Conservation (phyloP, 1,139 yeast species). For the Pichia sp. region DNA sequence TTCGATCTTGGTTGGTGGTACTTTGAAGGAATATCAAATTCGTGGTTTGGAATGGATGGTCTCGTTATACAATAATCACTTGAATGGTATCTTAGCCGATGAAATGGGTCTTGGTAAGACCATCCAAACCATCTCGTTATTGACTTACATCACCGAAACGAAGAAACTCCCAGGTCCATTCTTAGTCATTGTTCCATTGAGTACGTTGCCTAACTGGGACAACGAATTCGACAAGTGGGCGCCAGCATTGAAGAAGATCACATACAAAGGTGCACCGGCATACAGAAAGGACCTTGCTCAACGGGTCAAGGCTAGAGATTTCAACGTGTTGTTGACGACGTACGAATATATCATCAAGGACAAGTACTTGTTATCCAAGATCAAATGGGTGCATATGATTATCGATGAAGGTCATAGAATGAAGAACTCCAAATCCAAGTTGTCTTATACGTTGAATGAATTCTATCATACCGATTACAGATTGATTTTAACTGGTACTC, state of each 20-base stretch:
- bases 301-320: conserved; percentile 74
- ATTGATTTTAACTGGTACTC: conserved; percentile 95
- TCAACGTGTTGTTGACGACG: conserved; percentile 89
- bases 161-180: conserved; percentile 65
- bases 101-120: conserved; percentile 90
- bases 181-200: conserved; percentile 89
- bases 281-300: conserved; percentile 77
- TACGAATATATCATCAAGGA: conserved; percentile 93
- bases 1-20: conserved; percentile 72
- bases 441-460: conserved; percentile 78
- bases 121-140: conserved; percentile 72
- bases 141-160: conserved; percentile 63
- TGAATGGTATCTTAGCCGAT: conserved; percentile 82
- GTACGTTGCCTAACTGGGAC: conserved; percentile 96
- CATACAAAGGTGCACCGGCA: conserved; percentile 88
- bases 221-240: conserved; percentile 98
- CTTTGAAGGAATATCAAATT: conserved; percentile 72
- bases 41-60: conserved; percentile 92
- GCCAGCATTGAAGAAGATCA: conserved; percentile 73
- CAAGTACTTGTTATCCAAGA: conserved; percentile 71
- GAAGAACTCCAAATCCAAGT: conserved; percentile 90
- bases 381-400: conserved; percentile 94
- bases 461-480: conserved; percentile 83
- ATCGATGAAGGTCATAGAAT: conserved; percentile 99
- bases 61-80: conserved; percentile 68